Percentiles rank a stretch among this genome's conserved stretches.
These are phyloP conservation scores for Penicillium lagena DNA, from an alignment of 495 filamentous ascomycete species.

Conservation along the genomic window DNA sequence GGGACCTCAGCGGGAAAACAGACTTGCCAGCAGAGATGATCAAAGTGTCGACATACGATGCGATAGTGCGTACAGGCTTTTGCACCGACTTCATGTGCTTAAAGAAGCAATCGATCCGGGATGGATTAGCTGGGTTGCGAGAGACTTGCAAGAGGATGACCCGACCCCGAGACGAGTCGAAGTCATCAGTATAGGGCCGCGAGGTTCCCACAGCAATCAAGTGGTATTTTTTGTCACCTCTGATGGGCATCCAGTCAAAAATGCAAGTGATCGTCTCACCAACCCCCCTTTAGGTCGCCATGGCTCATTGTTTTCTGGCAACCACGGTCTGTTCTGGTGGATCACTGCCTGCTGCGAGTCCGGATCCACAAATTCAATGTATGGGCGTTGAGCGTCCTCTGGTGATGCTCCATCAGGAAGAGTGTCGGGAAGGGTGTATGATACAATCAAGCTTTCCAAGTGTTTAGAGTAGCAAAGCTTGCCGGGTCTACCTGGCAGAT, in stretches of 20 bases:
- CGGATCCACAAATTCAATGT: slow-evolving; percentile 37
- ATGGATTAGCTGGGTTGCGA: slow-evolving; percentile 17
- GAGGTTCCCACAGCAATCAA: slow-evolving; percentile 41
- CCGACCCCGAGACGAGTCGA: slow-evolving; percentile 20
- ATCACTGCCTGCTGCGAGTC: slow-evolving; percentile 23
- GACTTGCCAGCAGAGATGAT: slow-evolving; percentile 32
- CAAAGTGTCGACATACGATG: slow-evolving; percentile 31
- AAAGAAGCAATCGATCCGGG: slow-evolving; percentile 24
- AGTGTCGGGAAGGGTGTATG: slow-evolving; percentile 22
- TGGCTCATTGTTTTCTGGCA: slow-evolving; percentile 3
- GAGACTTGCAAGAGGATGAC: slow-evolving; percentile 31
- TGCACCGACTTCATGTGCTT: slow-evolving; percentile 33
- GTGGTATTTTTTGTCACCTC: slow-evolving; percentile 36
- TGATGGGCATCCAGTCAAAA: slow-evolving; percentile 41
- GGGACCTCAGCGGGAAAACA: slow-evolving; percentile 30
- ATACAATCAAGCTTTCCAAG: slow-evolving; percentile 35
- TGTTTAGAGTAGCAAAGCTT: slow-evolving; percentile 35
- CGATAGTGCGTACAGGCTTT: slow-evolving; percentile 36
- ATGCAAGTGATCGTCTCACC: slow-evolving; percentile 45
- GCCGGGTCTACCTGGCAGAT: slow-evolving; percentile 34
- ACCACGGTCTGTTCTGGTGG: background rate
- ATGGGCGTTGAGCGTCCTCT: slow-evolving; percentile 22
- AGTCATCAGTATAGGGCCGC: slow-evolving; percentile 10
- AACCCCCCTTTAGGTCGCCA: slow-evolving; percentile 30
- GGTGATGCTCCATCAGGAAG: slow-evolving; percentile 3